Conservation (phyloP, 257 asterid genomes). For the Solanum raphanifolium region DNA sequence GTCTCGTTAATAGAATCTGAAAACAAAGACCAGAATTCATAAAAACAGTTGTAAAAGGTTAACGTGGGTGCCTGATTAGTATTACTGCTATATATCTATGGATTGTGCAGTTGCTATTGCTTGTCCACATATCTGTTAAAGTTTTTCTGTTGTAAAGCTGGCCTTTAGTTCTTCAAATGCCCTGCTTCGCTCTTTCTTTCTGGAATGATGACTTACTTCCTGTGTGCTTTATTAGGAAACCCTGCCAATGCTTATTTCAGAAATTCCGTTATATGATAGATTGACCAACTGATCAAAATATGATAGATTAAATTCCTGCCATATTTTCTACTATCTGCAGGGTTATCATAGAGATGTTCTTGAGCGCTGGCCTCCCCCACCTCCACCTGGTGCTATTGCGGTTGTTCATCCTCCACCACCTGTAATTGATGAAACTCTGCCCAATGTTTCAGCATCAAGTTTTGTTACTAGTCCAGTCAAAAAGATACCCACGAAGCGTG, state of each 20-base stretch:
- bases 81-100: not conserved
- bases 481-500: slow-evolving; percentile 37
- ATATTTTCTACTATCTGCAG: slow-evolving; percentile 18
- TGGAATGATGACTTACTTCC: not conserved
- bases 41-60: not conserved
- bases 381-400: slow-evolving; percentile 18
- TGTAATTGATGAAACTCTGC: not conserved
- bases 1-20: not conserved
- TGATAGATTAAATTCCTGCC: not conserved
- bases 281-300: not conserved
- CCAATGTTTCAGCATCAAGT: slow-evolving; percentile 7
- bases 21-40: not conserved
- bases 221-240: not conserved
- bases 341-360: slow-evolving; percentile 83
- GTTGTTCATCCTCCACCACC: slow-evolving; percentile 42
- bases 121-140: not conserved
- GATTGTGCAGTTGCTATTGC: not conserved
- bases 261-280: not conserved
- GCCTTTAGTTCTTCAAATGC: not conserved
- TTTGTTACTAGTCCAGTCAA: slow-evolving; percentile 1
- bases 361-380: slow-evolving; percentile 46
- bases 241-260: not conserved
- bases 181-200: not conserved
- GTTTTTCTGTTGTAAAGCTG: not conserved
- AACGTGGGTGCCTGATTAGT: not conserved